Evolutionary conservation across 495 filamentous ascomycete genomes (phyloP).

Genomic region (Penicillium subrubescens): DNA sequence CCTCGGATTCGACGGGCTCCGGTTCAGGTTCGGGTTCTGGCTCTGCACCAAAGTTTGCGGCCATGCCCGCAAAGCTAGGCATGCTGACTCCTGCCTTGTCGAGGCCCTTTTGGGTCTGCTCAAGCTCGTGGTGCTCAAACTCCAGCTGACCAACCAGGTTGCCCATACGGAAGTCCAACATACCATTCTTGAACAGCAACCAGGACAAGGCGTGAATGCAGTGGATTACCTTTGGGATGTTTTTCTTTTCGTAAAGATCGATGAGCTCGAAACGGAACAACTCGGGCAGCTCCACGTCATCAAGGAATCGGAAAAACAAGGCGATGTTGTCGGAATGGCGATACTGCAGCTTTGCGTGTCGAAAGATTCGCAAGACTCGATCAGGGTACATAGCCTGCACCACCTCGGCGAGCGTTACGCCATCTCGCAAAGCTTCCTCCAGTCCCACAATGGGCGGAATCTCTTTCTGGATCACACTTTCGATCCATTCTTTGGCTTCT

Average conservation of each 20-base stretch:
- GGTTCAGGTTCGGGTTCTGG: conserved; percentile 62
- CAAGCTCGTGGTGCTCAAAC: conserved; percentile 96
- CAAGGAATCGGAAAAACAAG: conserved; percentile 87
- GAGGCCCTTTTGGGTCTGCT: conserved; percentile 93
- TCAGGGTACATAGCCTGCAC: conserved; percentile 86
- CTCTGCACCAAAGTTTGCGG: conserved; percentile 91
- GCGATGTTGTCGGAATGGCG: conserved; percentile 98
- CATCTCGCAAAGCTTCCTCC: conserved; percentile 90
- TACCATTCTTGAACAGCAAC: conserved; percentile 90
- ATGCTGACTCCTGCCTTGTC: conserved; percentile 93
- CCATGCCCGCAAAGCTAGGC: conserved; percentile 97
- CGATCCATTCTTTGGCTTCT: conserved; percentile 99
- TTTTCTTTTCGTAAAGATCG: conserved; percentile 99
- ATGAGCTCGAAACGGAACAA: conserved; percentile 99
- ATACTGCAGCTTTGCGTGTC: conserved; percentile 80
- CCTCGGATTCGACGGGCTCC: conserved; percentile 81
- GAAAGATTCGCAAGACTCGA: conserved; percentile 78
- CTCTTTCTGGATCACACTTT: conserved; percentile 84
- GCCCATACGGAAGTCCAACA: conserved; percentile 95
- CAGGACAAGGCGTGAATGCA: conserved; percentile 97
- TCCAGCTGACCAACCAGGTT: conserved; percentile 96
- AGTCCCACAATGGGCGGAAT: conserved; percentile 96
- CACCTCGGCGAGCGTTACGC: conserved; percentile 94
- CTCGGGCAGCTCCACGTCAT: conserved; percentile 92
- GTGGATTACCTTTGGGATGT: conserved; percentile 98